phyloP scores from a whole-genome alignment of 306 rosid species.

The Echinosophora koreensis region DNA sequence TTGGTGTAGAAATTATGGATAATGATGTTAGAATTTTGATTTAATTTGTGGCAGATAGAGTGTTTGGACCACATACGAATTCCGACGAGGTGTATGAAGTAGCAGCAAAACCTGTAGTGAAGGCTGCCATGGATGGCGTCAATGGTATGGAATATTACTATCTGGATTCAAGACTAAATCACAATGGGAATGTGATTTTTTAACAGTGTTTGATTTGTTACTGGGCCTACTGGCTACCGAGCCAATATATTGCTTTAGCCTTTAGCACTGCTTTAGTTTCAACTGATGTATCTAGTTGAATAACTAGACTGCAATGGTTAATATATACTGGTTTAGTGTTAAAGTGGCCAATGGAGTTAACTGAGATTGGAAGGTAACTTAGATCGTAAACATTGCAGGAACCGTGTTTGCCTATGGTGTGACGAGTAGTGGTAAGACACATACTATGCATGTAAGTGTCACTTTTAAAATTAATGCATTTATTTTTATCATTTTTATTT shows the following conservation, averaged over 20 bases:
- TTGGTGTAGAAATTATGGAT: constrained; percentile 40
- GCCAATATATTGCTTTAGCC: constrained; percentile 23
- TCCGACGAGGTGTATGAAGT: constrained; percentile 91
- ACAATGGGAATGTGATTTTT: constrained; percentile 31
- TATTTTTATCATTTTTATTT: constrained; percentile 12
- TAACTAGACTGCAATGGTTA: constrained; percentile 38
- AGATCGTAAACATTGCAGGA: constrained; percentile 66
- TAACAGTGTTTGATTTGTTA: constrained; percentile 3
- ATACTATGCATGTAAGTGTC: constrained; percentile 97
- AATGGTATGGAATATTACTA: constrained; percentile 67
- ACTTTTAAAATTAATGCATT: constrained; percentile 14
- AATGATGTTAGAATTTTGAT: constrained; percentile 43
- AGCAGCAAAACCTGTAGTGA: constrained; percentile 94
- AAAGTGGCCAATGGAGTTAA: constrained; percentile 38
- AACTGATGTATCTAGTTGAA: constrained; percentile 27
- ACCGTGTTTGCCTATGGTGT: constrained; percentile 99
- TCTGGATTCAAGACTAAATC: constrained; percentile 23
- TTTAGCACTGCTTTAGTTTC: constrained; percentile 32
- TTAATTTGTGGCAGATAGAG: constrained; percentile 81
- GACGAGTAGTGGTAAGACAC: constrained; percentile 99
- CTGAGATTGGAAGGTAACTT: constrained; percentile 47
- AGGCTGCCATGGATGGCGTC: constrained; percentile 96
- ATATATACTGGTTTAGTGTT: constrained; percentile 38
- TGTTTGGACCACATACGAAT: constrained; percentile 82
- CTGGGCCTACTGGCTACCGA: neutral